Evolutionary conservation across 495 filamentous ascomycete genomes (phyloP), one percentile per base, ranked within the genome.

Genomic region (Neurospora sp.): DNA sequence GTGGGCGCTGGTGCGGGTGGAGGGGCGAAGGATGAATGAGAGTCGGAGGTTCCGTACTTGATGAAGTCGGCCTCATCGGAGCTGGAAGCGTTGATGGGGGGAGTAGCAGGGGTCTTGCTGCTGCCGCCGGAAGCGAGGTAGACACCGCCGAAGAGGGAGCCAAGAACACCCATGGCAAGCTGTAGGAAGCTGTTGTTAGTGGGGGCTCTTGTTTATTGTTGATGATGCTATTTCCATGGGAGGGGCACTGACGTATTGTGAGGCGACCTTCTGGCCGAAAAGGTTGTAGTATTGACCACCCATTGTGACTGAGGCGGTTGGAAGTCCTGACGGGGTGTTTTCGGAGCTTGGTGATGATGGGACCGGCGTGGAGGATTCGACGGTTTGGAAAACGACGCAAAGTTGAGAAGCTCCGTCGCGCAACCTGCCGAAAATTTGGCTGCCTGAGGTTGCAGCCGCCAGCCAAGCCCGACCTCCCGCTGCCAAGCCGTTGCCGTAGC

Each of bases 61-160:
- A 99, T 96, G 85, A 98, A 99, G 77, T 91, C 90, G 86, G 96
- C 94, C 88, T 99, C 95, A 80, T 98, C 95, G 80, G 93, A 91
- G 85, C 90, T 94, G 73, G 85, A 84, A 61, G 95, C 94, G 82
- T 94, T 91, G 86, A 97, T 93, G 38, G 93, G 92, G 72, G 95
- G 95, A 73, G 88, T 87, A 78, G 81, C 82, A 70, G 87, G 76
- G 82, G 89, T 83, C 83, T 90, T 89, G 82, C 88, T 88, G 77
- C 87, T 83, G 76, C 93, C 91, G 71, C 90, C 79, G 76, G 85
- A 78, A 39, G 87, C 82, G 71, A 87, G 75, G 69, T 82, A 89
- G 73, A 81, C 78, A 72, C 87, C 86, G 77, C 84, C 88, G 79
- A 91, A 90, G 27, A 91, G 77, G 38, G 88, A 82, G 78, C 86